Evolutionary conservation across 208 protist species (phyloP), one percentile per base, ranked within the genome.

Genomic region (Leishmania martiniquensis): DNA sequence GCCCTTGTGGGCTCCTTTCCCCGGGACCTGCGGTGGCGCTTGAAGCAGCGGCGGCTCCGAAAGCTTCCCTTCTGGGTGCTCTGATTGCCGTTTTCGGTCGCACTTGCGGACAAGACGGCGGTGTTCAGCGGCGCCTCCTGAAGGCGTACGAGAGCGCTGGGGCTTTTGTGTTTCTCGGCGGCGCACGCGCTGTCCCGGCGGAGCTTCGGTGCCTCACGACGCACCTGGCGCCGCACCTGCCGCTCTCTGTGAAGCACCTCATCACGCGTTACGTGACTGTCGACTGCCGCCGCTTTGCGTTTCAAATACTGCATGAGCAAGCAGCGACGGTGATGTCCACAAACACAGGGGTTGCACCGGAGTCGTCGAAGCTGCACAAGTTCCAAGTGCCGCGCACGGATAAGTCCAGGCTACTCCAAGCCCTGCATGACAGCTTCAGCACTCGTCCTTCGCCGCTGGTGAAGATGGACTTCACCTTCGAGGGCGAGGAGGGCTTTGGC

Each of bases 401-500:
- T 69, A 85, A 73, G 29, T 51, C 76, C 6, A 68, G 42, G 12
- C 88, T 90, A 51, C 72, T 91, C 22, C 6, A 42, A 20, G 57
- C 60, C 7, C 71, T 97, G 47, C 82, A 88, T 54, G 63, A 89
- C 63, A 67, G 70, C n/a, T 93, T 96, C 80, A 44, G 63, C n/a
- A n/a, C 72, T 5, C 73, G 82, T 47, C 87, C 84, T 5, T 86
- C 91, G 17, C 75, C 88, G 37, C 87, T 91, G n/a, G 86, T 84
- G 63, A 91, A 88, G 44, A 62, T 97, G 0, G 91, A 95, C 82
- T 95, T 94, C 80, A 87, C 73, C 42, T 96, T 97, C 78, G 81
- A 85, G 52, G 87, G 78, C 22, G 94, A 97, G 78, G 92, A 94
- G 76, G 94, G 94, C 54, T 94, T 89, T 5, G 94, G 94, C 55